Conservation (phyloP, 2,329 filamentous ascomycete genomes). For the Venturia pyrina region DNA sequence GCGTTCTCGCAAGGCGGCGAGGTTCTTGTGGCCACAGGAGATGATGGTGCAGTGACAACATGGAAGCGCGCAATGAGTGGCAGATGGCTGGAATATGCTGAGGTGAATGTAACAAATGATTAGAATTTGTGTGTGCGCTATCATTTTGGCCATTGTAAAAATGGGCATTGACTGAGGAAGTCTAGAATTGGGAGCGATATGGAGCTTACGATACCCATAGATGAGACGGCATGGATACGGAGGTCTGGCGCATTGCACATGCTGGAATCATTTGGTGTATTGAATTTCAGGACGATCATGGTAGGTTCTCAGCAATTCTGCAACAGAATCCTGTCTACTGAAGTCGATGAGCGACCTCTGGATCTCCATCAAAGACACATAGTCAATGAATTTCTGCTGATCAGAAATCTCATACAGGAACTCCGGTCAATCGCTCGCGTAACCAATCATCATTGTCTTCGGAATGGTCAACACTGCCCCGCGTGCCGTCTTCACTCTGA, state of each 20-base stretch:
- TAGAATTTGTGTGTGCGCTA: background rate
- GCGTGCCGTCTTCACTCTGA: no score
- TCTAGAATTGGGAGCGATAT: background rate
- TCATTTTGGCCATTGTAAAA: background rate
- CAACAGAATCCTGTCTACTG: background rate
- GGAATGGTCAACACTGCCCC: no score
- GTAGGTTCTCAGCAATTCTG: background rate
- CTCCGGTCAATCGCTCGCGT: no score
- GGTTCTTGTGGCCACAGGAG: conserved; percentile 64
- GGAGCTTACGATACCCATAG: background rate
- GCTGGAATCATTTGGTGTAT: background rate
- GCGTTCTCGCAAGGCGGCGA: conserved; percentile 52
- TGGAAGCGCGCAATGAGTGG: conserved; percentile 39
- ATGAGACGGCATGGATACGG: background rate
- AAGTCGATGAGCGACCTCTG: no score
- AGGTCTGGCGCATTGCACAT: background rate
- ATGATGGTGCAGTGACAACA: conserved; percentile 52
- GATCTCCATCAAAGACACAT: no score
- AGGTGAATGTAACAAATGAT: conserved; percentile 7
- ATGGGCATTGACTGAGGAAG: background rate
- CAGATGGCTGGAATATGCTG: conserved; percentile 37
- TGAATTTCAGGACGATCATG: background rate
- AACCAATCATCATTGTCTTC: no score
- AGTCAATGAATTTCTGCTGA: no score
- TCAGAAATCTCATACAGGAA: no score